Evolutionary conservation across 2,329 filamentous ascomycete species (phyloP), one percentile per base, ranked within the genome.

Genomic region (Tolypocladium sp.): DNA sequence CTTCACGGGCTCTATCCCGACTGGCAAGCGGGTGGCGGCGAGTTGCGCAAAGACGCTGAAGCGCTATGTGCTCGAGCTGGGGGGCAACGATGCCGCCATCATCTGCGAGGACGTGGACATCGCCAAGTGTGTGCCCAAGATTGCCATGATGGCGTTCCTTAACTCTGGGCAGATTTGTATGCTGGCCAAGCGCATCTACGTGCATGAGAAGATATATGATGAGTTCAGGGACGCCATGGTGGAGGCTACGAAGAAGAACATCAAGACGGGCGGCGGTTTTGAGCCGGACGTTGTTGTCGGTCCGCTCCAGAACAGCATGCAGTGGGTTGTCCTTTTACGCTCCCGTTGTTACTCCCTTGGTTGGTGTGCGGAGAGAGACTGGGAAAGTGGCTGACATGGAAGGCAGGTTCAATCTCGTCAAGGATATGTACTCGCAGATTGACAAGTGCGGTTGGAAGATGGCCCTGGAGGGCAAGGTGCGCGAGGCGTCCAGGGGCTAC

Each of bases 231-330:
- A 74, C 58, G 76, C 73, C 37, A 74, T 80, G 74, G 79, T 76
- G 60, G 75, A 74, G 57, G 76, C 77, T 52, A 76, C 78, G 3
- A 74, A 78, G 58, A 67, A 78, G 58, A 66, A 67, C 7, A 63
- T 82, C 59, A 79, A 79, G 64, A 73, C 72, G 4, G 79, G 78
- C 9, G 74, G 75, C 3, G 76, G 72, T 4, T 73, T 75, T 30
- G 71, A 80, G 60, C 67, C 71, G 4, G 76, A 74, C 22, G 77
- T 76, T 2, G 59, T 73, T 6, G 60, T 82, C 22, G 82, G 83
- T 0, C 83, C 84, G 0, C 68, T 86, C 1, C 83, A 86, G 65
- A 86, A 87, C 68, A 68, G 73, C 59, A 83, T 84, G 80, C 84
- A 86, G 67, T 85, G 76, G 59, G 63, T 38, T 17, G 13, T 15